phyloP scores from a whole-genome alignment of 805 yeast species.

The Nakazawaea sp. region DNA sequence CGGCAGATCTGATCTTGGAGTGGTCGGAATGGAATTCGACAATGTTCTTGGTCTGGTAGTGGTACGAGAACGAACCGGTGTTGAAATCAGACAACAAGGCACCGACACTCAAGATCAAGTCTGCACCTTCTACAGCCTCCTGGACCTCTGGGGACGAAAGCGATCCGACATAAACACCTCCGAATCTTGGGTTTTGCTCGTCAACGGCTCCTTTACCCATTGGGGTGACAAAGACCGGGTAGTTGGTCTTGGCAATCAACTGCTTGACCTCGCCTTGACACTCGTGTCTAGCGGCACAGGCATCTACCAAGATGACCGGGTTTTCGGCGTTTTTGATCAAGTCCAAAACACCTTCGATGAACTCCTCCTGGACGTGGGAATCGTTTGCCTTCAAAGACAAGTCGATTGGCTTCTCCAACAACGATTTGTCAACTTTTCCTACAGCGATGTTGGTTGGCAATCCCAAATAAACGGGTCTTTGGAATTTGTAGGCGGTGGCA shows the following conservation, averaged over 20 bases:
- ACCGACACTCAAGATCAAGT: conserved; percentile 73
- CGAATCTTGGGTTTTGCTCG: conserved; percentile 67
- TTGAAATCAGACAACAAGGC: conserved; percentile 83
- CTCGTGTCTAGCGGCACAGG: conserved; percentile 77
- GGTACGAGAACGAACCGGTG: conserved; percentile 81
- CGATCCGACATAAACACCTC: conserved; percentile 85
- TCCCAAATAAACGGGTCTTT: conserved; percentile 79
- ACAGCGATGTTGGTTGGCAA: conserved; percentile 79
- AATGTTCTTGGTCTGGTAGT: conserved; percentile 58
- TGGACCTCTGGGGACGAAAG: conserved; percentile 67
- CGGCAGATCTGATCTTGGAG: conserved; percentile 63
- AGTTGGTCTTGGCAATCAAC: conserved; percentile 61
- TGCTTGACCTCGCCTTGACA: conserved; percentile 56
- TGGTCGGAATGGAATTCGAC: conserved; percentile 76
- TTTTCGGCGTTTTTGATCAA: conserved; percentile 52
- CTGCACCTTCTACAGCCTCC: conserved; percentile 66
- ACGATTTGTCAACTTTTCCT: conserved; percentile 45
- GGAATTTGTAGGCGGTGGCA: conserved; percentile 60
- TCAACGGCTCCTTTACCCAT: conserved; percentile 83
- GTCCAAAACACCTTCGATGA: conserved; percentile 41
- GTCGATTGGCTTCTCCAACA: conserved; percentile 61
- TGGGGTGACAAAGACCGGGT: conserved; percentile 82
- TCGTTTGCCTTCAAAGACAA: conserved; percentile 52
- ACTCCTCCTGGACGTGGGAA: conserved; percentile 56
- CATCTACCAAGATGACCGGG: conserved; percentile 78